Evolutionary conservation across 1,284 basidiomycete genomes (phyloP).

Genomic region (Cryptococcus sp.): DNA sequence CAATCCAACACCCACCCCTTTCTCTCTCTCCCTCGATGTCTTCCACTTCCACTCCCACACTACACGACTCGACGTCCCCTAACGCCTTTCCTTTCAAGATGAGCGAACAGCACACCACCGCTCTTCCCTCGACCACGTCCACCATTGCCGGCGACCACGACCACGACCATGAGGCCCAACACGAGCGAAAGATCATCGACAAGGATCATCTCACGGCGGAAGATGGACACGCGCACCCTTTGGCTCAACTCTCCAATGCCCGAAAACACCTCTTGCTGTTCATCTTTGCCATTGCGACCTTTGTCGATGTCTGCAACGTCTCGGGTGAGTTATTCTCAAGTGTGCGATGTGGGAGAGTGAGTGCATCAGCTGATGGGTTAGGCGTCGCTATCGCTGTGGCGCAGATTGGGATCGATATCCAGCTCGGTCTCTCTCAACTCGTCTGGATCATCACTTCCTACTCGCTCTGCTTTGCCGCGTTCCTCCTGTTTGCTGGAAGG

Average conservation of each 20-base stretch:
- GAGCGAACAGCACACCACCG: background rate
- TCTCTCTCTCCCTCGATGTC: too few relatives aligned
- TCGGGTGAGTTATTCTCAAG: background rate
- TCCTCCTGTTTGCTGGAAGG: constrained; percentile 40
- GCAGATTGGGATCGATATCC: constrained; percentile 26
- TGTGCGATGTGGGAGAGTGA: too few relatives aligned
- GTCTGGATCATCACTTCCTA: constrained; percentile 39
- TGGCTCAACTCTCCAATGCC: constrained; percentile 9
- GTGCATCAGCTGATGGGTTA: too few relatives aligned
- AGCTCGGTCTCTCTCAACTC: constrained; percentile 24
- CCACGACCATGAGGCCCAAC: constrained; percentile 1
- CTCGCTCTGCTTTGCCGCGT: constrained; percentile 31
- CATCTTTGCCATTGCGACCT: constrained; percentile 29
- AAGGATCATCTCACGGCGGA: background rate
- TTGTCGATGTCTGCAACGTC: constrained; percentile 17
- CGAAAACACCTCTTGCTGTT: constrained; percentile 21
- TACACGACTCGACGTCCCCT: background rate
- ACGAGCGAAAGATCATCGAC: background rate
- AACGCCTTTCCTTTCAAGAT: background rate
- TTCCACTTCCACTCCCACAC: background rate
- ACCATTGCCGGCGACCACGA: background rate
- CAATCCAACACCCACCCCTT: too few relatives aligned
- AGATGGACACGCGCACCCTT: constrained; percentile 5
- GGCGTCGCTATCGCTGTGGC: constrained; percentile 32
- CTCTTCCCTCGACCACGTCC: background rate